Conservation (phyloP, 257 asterid genomes). For the Capsicum baccatum region DNA sequence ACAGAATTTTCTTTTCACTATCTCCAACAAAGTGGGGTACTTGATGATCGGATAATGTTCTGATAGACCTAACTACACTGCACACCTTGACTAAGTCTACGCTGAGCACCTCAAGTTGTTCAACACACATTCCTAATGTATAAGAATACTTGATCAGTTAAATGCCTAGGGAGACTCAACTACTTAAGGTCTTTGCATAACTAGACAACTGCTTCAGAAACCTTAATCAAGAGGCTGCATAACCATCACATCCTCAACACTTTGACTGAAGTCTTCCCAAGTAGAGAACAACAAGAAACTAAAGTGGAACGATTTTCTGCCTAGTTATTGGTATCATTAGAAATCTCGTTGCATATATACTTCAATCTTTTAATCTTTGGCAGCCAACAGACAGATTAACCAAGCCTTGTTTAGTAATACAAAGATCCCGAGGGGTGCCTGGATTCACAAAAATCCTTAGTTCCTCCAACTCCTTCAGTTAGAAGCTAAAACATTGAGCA, state of each 20-base stretch:
- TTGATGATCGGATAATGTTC: no score
- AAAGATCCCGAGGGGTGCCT: neutral
- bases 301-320: constrained; percentile 81
- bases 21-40: no score
- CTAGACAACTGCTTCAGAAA: constrained; percentile 82
- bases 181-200: constrained; percentile 66
- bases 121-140: constrained; percentile 80
- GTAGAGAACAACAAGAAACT: constrained; percentile 61
- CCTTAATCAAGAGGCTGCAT: constrained; percentile 82
- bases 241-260: constrained; percentile 30
- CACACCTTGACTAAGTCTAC: constrained; percentile 14
- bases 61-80: no score
- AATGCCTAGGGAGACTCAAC: constrained; percentile 42
- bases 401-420: constrained; percentile 79
- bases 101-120: constrained; percentile 91
- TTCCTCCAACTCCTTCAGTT: constrained; percentile 77
- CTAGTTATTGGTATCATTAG: constrained; percentile 74
- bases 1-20: no score
- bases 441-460: constrained; percentile 50
- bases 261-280: no score
- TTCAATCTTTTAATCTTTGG: constrained; percentile 69
- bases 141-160: constrained; percentile 71
- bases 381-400: constrained; percentile 84
- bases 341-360: constrained; percentile 32
- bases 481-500: constrained; percentile 62